Evolutionary conservation across 495 filamentous ascomycete genomes (phyloP), one percentile per base, ranked within the genome.

Genomic region (Baudoinia panamericana): DNA sequence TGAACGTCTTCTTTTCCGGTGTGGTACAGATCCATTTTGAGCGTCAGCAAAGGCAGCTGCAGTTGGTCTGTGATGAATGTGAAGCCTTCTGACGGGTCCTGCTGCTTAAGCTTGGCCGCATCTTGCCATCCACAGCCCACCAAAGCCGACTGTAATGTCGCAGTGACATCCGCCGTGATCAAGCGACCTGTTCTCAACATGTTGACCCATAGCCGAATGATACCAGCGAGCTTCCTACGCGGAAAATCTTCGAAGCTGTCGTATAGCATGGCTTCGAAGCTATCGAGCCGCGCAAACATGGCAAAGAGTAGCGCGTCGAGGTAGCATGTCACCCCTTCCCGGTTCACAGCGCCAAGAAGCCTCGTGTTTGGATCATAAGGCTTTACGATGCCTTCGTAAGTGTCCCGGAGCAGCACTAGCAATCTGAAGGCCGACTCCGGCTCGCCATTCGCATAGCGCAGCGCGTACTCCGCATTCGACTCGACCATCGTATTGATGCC

Each of bases 11-110:
- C 84, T 46, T 75, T 78, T 3, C 87, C 90, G 5, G 80, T 79
- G 46, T 97, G 90, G 48, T 82, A 95, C 19, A 97, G 78, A 52
- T 95, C 86, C 68, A 95, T 87, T 48, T 93, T 93, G 13, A 97
- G 62, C 0, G 88, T 84, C 16, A 97, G 73, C 6, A 94, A 72
- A 4, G 90, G 90, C 20, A 97, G 60, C 43, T 92, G 76, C 23
- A 97, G 66, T 26, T 75, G 84, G 38, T 82, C 87, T 2, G 88
- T 93, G 36, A 97, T 84, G 60, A 94, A 94, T 0, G 77, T 80
- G 56, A 95, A 97, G 2, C 87, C 88, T 57, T 97, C 90, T 0
- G 90, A 95, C 2, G 80, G 78, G 60, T 97, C 90, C 53, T 97
- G 90, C 57, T 97, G 90, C 41, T 71, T 68, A 20, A 83, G 53